Evolutionary conservation across 1,139 yeast species (phyloP), one percentile per base, ranked within the genome.

Genomic region (Lizanozyma gosingica): DNA sequence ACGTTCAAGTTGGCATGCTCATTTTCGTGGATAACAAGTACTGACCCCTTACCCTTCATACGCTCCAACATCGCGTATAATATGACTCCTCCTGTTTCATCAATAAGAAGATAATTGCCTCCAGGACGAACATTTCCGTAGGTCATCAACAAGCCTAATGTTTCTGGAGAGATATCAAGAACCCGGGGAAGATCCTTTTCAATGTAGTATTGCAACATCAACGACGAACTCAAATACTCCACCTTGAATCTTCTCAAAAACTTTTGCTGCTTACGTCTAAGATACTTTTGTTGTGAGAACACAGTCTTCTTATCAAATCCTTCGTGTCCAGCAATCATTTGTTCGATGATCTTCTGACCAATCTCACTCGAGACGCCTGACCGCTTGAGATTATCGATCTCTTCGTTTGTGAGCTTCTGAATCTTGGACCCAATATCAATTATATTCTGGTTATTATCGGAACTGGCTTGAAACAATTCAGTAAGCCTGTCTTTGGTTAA

Each of bases 201-300:
- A 37, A 78, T 63, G 51, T 83, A 81, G 53, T 80, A 83, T 43
- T 84, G 82, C 38, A 90, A 61, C 47, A 92, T 65, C 48, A 80
- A 83, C n/a, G 84, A 75, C 14, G 87, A 67, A n/a, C 90, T 83
- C 40, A 92, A 65, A 47, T 81, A 78, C 45, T 85, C 86, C 16
- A 94, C 80, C 1, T 90, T 83, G 62, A 92, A 92, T 50, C 88
- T 73, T 54, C 94, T 78, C 46, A 86, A 71, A 56, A 86, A 92
- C 65, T 94, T 94, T 56, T 83, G 90, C 60, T 87, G 95, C 62
- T 92, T 92, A 51, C 98, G 77, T 51, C 83, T 83, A 50, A 90
- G 64, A 57, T 92, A 92, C 62, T 92, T 92, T 51, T 86, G 95
- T 57, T 92, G 96, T 3, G 97, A 86, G 54, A 76, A 87, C 18